Conservation (phyloP, 805 yeast genomes). For the Clavispora phyllophila region DNA sequence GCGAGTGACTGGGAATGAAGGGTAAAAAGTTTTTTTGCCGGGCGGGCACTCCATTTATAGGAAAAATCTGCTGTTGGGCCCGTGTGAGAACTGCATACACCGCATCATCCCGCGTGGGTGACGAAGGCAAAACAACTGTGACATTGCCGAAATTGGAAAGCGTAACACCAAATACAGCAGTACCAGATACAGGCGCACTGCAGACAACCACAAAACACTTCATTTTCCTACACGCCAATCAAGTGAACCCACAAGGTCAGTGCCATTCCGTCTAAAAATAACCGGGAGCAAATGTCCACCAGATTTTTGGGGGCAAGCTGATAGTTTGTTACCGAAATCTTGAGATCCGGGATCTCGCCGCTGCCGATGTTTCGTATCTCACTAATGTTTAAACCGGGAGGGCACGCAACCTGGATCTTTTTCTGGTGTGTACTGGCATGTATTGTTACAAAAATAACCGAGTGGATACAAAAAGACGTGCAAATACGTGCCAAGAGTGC, state of each 20-base stretch:
- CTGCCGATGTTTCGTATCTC: no score
- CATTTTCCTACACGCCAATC: not conserved
- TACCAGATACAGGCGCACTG: not conserved
- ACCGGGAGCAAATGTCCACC: no score
- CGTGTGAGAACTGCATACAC: not conserved
- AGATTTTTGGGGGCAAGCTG: no score
- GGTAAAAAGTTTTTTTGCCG: not conserved
- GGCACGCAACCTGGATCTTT: no score
- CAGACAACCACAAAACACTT: not conserved
- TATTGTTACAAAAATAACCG: not conserved
- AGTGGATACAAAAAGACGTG: no score
- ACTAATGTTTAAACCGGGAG: no score
- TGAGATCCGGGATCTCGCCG: no score
- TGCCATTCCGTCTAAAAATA: not conserved
- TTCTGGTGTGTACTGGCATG: no score
- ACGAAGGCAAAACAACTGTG: not conserved
- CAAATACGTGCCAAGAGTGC: no score
- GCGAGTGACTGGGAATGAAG: constrained; percentile 17
- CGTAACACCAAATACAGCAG: not conserved
- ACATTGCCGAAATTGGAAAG: not conserved
- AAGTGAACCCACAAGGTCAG: no score
- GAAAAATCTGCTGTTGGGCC: not conserved
- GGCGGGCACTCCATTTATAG: constrained; percentile 1
- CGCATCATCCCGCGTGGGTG: not conserved
- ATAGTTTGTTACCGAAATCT: no score